Evolutionary conservation across 2,329 filamentous ascomycete species (phyloP).

Genomic region (Aspergillus fijiensis): DNA sequence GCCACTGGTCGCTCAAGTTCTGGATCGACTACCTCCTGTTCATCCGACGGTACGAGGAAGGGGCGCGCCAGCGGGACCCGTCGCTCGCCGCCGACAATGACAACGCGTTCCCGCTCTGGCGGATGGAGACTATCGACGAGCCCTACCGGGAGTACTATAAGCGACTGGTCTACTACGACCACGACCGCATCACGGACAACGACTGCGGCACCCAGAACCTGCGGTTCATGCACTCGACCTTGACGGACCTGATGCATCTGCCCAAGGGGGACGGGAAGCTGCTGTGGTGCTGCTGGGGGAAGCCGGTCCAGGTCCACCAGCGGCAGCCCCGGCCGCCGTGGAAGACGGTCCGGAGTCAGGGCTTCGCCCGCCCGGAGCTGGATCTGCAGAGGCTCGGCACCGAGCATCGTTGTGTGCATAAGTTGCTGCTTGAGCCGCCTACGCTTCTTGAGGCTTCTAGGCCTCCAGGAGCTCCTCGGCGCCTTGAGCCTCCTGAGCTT

Average conservation of each 20-base stretch:
- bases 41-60: not conserved
- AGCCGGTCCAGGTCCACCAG: not conserved
- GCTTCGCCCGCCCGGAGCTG: not conserved
- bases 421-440: not conserved
- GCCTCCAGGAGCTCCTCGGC: too few relatives aligned
- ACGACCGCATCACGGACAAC: not conserved
- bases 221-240: not conserved
- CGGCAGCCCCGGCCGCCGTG: not conserved
- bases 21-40: not conserved
- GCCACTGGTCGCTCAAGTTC: not conserved
- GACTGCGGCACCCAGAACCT: not conserved
- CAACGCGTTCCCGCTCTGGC: not conserved
- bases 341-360: not conserved
- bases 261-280: not conserved
- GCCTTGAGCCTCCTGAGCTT: too few relatives aligned
- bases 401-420: not conserved
- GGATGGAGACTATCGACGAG: not conserved
- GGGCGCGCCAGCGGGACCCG: not conserved
- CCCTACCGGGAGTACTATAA: not conserved
- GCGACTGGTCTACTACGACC: not conserved
- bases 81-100: not conserved
- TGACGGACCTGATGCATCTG: not conserved
- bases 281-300: not conserved
- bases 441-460: too few relatives aligned
- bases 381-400: not conserved